Conservation (phyloP, 805 yeast genomes). For the Suhomyces prunicola region DNA sequence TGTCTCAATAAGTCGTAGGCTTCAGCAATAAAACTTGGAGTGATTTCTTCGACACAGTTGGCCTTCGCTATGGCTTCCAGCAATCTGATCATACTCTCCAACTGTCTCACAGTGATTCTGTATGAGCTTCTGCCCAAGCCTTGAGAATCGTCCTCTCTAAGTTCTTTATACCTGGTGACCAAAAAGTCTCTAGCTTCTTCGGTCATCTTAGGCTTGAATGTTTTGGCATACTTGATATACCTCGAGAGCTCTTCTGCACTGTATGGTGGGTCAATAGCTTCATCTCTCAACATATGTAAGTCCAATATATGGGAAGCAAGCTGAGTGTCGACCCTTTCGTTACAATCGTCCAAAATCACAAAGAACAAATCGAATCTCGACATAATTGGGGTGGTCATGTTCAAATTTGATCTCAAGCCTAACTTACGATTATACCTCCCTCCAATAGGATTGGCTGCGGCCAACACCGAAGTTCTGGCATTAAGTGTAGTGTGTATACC, state of each 20-base stretch:
- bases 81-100: slow-evolving; percentile 89
- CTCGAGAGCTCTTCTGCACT: slow-evolving; percentile 83
- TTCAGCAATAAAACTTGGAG: slow-evolving; percentile 84
- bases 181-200: slow-evolving; percentile 74
- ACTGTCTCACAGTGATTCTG: slow-evolving; percentile 94
- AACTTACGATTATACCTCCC: slow-evolving; percentile 90
- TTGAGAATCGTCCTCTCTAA: slow-evolving; percentile 87
- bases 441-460: slow-evolving; percentile 99
- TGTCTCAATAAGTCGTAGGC: slow-evolving; percentile 88
- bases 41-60: slow-evolving; percentile 84
- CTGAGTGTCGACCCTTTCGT: slow-evolving; percentile 84
- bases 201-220: slow-evolving; percentile 87
- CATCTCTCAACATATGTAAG: slow-evolving; percentile 86
- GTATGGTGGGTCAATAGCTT: slow-evolving; percentile 85
- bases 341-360: slow-evolving; percentile 91
- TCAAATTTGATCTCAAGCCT: slow-evolving; percentile 79
- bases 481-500: slow-evolving; percentile 97
- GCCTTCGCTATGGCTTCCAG: slow-evolving; percentile 97
- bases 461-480: slow-evolving; percentile 93
- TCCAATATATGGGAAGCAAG: slow-evolving; percentile 91
- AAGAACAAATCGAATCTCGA: slow-evolving; percentile 95
- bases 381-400: slow-evolving; percentile 98
- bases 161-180: slow-evolving; percentile 76
- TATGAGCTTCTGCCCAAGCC: slow-evolving; percentile 83
- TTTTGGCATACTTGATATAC: slow-evolving; percentile 86